phyloP scores from a whole-genome alignment of 805 yeast genomes.

The Myxozyma geophila region DNA sequence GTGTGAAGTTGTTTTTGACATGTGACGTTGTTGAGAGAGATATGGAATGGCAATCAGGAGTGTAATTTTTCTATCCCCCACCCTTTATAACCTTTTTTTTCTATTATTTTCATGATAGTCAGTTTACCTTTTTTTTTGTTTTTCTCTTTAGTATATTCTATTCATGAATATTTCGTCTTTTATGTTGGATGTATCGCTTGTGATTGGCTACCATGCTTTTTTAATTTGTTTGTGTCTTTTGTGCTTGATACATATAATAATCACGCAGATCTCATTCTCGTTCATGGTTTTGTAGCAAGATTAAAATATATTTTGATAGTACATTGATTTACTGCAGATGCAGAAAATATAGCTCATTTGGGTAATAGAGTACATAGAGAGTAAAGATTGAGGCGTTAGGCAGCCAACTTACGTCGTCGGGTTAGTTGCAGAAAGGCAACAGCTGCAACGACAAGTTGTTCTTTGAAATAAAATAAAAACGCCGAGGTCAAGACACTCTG shows the following conservation, averaged over 20 bases:
- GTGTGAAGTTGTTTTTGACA: background rate
- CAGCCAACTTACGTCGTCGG: slow-evolving; percentile 6
- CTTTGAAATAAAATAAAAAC: slow-evolving; percentile 86
- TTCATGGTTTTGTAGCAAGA: background rate
- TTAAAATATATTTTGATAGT: background rate
- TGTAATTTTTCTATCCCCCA: slow-evolving; percentile 18
- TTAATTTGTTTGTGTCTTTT: background rate
- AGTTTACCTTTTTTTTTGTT: background rate
- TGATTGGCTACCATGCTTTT: background rate
- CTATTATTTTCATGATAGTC: slow-evolving; percentile 1
- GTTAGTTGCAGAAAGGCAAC: slow-evolving; percentile 2
- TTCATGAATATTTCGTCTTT: background rate
- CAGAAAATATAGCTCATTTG: too few species aligned
- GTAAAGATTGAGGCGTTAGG: background rate
- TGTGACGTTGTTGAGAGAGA: background rate
- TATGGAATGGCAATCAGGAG: slow-evolving; percentile 35
- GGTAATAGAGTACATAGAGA: background rate
- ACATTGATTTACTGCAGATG: background rate
- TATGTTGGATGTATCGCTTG: slow-evolving; percentile 3
- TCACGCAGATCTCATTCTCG: background rate
- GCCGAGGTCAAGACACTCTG: slow-evolving; percentile 91
- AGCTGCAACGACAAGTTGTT: slow-evolving; percentile 61
- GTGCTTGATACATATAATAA: slow-evolving; percentile 9
- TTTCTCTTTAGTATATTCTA: background rate
- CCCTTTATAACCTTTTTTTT: background rate